Base-by-base conservation (phyloP, 2,329 filamentous ascomycete genomes). In the Epichloe gansuensis region DNA sequence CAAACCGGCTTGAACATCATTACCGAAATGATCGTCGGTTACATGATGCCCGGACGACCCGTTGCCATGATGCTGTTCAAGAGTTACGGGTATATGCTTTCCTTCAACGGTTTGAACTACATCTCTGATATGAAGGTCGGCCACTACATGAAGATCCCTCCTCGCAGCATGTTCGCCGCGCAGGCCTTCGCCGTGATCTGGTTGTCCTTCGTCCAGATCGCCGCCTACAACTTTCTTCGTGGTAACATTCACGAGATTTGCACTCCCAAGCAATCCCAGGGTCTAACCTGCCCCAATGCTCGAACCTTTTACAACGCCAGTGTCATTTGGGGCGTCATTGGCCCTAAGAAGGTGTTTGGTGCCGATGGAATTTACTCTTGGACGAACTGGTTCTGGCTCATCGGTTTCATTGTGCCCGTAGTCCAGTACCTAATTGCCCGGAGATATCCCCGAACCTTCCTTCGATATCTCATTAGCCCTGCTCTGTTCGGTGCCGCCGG, bases 291-390 rank as follows among this genome's bases (percentile, higher is more conserved):
- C 60, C 80, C 80, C 8, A 71, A 72, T 38, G 76, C 75, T 15
- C 73, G 73, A 25, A 78, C 80, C 0, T 83, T 82, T 62, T 83
- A 78, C 67, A 80, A 77, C 25, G 75, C 75, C 28, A 79, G 76
- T 21, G 71, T 82, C 5, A 75, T 81, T 52, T 82, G 80, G 80
- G 81, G 81, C 53, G 71, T 80, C 17, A 80, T 84, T 52, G 81
- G 67, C 1, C 67, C 67, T 2, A 58, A 52, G 39, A 59, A 60
- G 48, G 64, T 69, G 38, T 68, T 68, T 51, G 65, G 66, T 13
- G 58, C 58, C n/a, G 66, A 66, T 25, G 65, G 71, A n/a, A 53
- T 63, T 3, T 81, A 80, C 61, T 63, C 68, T 0, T 68, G 68
- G 46, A 67, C 77, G 37, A 74, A 78, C 62, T 80, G 67, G 60